Evolutionary conservation across 164 flowering plant genomes (phyloP).

Genomic region (Sextonia rubra): DNA sequence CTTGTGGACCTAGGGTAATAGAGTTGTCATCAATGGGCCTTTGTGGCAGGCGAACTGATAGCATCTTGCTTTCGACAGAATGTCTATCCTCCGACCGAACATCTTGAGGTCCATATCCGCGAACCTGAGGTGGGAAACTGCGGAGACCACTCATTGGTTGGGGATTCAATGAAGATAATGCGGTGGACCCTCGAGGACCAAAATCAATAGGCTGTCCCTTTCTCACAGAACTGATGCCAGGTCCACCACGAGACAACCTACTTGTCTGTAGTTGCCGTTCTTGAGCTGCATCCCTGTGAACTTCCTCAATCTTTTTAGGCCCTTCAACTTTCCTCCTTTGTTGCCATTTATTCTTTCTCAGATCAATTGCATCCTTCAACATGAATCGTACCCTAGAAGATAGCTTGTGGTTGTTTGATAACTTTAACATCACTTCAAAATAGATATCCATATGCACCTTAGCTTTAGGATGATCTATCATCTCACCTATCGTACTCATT

Average conservation of each 20-base stretch:
- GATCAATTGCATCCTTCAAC: conserved; percentile 89
- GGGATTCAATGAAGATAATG: conserved; percentile 49
- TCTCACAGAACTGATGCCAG: conserved; percentile 45
- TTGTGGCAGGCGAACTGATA: conserved; percentile 72
- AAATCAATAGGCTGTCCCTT: conserved; percentile 65
- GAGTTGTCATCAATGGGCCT: conserved; percentile 68
- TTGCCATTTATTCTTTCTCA: conserved; percentile 93
- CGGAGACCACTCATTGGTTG: conserved; percentile 61
- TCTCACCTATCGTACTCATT: conserved; percentile 96
- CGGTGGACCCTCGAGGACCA: conserved; percentile 51
- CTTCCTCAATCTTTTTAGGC: conserved; percentile 95
- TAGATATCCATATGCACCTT: conserved; percentile 80
- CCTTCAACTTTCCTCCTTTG: conserved; percentile 97
- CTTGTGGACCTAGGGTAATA: conserved; percentile 90
- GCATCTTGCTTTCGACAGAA: conserved; percentile 46
- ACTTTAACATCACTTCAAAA: conserved; percentile 60
- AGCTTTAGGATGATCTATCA: conserved; percentile 82
- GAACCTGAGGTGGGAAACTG: conserved; percentile 46
- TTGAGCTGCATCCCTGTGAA: conserved; percentile 96
- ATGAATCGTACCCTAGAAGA: conserved; percentile 94
- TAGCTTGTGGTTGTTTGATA: conserved; percentile 70
- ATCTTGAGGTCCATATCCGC: conserved; percentile 73
- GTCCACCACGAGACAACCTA: conserved; percentile 62
- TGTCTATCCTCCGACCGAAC: conserved; percentile 66
- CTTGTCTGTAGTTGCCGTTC: conserved; percentile 76